These are phyloP conservation scores for Crucibulum laeve DNA, from an alignment of 768 basidiomycete species.

Conservation along the genomic window DNA sequence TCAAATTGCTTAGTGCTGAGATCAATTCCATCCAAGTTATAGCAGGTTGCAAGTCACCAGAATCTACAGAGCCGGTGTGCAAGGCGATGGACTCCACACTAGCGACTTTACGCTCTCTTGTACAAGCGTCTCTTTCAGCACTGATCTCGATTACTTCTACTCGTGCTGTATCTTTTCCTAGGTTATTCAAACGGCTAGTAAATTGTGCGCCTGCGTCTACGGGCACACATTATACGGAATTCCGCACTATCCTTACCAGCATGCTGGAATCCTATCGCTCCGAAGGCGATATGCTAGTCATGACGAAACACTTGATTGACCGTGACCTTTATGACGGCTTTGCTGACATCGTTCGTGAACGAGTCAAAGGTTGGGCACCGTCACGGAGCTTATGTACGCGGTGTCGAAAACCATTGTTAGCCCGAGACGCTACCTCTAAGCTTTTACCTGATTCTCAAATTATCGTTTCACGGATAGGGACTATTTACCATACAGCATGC, in stretches of 20 bases:
- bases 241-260: conserved; percentile 84
- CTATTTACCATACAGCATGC: conserved; percentile 51
- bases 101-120: conserved; percentile 59
- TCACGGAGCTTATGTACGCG: conserved; percentile 41
- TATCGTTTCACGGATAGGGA: conserved; percentile 54
- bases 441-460: conserved; percentile 21
- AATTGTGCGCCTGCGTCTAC: conserved; percentile 59
- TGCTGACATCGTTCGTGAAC: conserved; percentile 52
- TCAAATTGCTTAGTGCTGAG: conserved; percentile 76
- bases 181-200: conserved; percentile 88
- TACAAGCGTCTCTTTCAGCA: conserved; percentile 80
- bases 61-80: conserved; percentile 1
- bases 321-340: conserved; percentile 79
- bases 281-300: conserved; percentile 85
- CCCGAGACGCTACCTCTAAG: neutral
- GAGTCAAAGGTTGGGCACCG: conserved; percentile 59
- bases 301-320: conserved; percentile 77
- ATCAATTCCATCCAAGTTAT: conserved; percentile 75
- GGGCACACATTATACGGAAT: conserved; percentile 81
- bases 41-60: conserved; percentile 34
- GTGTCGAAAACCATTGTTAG: conserved; percentile 46
- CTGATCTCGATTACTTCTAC: conserved; percentile 84
- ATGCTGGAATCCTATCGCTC: conserved; percentile 94
- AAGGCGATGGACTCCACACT: conserved; percentile 27
- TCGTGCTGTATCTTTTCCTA: conserved; percentile 82